Base-by-base conservation (phyloP, 2,329 filamentous ascomycete species). In the Fusarium albosuccineum region DNA sequence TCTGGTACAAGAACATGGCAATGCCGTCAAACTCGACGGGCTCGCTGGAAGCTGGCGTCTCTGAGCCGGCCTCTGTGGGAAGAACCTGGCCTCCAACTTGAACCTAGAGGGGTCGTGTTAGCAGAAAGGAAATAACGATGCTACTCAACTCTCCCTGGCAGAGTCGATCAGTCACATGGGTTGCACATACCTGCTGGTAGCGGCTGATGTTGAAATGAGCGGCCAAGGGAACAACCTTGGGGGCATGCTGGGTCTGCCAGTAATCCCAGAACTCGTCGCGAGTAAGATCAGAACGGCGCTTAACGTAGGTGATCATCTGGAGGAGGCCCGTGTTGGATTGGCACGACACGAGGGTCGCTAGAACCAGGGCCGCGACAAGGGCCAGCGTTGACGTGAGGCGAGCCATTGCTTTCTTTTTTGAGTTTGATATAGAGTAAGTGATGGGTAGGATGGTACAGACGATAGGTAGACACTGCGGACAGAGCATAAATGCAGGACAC, bases 321-420 rank as follows among this genome's bases (percentile, higher is more conserved):
- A 60, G 30, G 4, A 71, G 55, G 1, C 73, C 72, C 0, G 73
- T 74, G 22, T 65, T 71, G 82, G 84, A 48, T 30, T 85, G 3
- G 78, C 49, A 85, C 76, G 51, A 49, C 2, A 62, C 53, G 45
- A 64, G 30, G 11, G 39, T 34, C 5, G 33, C 46, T 10, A 55
- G 48, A n/a, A 58, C 4, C 8, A 68, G 41, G 14, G 56, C 52
- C 36, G 45, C 52, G n/a, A 41, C 13, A 14, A 51, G 6, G 41
- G 50, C 42, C 9, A 64, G 9, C 9, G 49, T 33, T 27, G 34
- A 48, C 2, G 37, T 49, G 49, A 68, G 13, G 26, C 53, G 53
- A 57, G 51, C 45, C 67, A 70, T 70, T 40, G 33, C 34, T 53
- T 55, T 49, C 14, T 56, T 14, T 17, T 16, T 30, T 16, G 41